A percentile compares a stretch with the other conserved stretches of the same genome.
Evolutionary conservation across 192 early-diverging fungal genomes (phyloP).

Genomic region (Coemansia pectinata): DNA sequence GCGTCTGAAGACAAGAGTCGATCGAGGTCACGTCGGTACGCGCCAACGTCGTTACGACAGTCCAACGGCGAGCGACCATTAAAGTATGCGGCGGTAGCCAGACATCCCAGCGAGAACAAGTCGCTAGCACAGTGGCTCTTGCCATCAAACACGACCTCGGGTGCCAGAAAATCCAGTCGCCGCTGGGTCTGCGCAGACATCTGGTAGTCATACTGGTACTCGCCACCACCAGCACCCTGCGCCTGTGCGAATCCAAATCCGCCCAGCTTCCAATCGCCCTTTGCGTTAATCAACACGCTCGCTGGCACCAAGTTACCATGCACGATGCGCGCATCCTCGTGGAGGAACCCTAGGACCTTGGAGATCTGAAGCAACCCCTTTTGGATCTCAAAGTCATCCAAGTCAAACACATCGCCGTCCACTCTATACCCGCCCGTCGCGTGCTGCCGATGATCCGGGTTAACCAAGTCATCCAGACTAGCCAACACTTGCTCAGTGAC

Average conservation of each 20-base stretch:
- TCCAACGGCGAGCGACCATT: conserved; percentile 65
- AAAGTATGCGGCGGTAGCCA: conserved; percentile 69
- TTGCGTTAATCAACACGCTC: conserved; percentile 74
- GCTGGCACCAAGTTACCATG: conserved; percentile 75
- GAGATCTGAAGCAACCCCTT: conserved; percentile 75
- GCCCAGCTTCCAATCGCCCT: conserved; percentile 81
- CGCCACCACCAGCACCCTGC: conserved; percentile 20
- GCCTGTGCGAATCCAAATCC: conserved; percentile 65
- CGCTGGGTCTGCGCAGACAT: conserved; percentile 61
- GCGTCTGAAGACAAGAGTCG: conserved; percentile 32
- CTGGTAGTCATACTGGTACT: conserved; percentile 60
- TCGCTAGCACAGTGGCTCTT: conserved; percentile 60
- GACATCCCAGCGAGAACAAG: conserved; percentile 79
- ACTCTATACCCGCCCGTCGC: conserved; percentile 4
- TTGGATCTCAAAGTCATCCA: conserved; percentile 82
- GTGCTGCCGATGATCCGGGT: conserved; percentile 43
- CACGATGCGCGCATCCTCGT: conserved; percentile 68
- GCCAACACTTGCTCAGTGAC: conserved; percentile 73
- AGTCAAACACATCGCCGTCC: conserved; percentile 60
- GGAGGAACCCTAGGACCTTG: conserved; percentile 76
- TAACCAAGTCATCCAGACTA: conserved; percentile 63
- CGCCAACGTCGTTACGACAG: conserved; percentile 64
- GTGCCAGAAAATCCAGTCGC: conserved; percentile 66
- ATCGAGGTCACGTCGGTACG: conserved; percentile 62
- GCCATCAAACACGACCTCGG: conserved; percentile 69